phyloP scores from a whole-genome alignment of 768 basidiomycete species.

The Tulasnella sp. region DNA sequence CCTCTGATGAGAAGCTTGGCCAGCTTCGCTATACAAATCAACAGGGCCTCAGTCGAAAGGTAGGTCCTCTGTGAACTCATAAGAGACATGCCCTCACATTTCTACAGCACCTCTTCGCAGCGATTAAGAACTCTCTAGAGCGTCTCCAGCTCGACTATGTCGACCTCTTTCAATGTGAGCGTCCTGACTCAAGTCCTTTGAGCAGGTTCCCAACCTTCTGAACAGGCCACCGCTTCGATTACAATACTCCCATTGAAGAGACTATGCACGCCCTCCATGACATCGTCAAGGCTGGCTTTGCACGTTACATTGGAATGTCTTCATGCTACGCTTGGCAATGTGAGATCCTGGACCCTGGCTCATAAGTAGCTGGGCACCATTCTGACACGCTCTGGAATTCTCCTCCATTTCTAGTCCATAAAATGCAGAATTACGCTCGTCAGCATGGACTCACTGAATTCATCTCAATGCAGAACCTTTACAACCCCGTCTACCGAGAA shows the following conservation, averaged over 20 bases:
- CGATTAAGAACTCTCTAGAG: conserved; percentile 43
- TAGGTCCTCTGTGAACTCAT: too few relatives aligned
- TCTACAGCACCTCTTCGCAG: conserved; percentile 48
- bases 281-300: conserved; percentile 49
- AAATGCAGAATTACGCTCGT: conserved; percentile 23
- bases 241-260: conserved; percentile 46
- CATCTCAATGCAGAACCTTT: conserved; percentile 23
- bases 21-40: too few relatives aligned
- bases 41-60: too few relatives aligned
- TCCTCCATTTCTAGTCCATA: conserved; percentile 16
- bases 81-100: too few relatives aligned
- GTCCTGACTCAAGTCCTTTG: background rate
- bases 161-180: conserved; percentile 46
- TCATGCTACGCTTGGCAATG: conserved; percentile 40
- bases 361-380: too few relatives aligned
- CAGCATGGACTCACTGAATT: conserved; percentile 21
- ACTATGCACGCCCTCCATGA: conserved; percentile 38
- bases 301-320: conserved; percentile 44
- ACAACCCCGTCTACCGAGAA: conserved; percentile 30
- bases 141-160: conserved; percentile 48
- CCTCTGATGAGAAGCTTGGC: too few relatives aligned
- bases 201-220: background rate
- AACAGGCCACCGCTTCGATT: conserved; percentile 42
- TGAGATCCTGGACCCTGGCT: background rate
- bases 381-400: background rate